These are phyloP conservation scores for Cytospora paraplurivora DNA, from an alignment of 2,329 filamentous ascomycete species.

Conservation along the genomic window DNA sequence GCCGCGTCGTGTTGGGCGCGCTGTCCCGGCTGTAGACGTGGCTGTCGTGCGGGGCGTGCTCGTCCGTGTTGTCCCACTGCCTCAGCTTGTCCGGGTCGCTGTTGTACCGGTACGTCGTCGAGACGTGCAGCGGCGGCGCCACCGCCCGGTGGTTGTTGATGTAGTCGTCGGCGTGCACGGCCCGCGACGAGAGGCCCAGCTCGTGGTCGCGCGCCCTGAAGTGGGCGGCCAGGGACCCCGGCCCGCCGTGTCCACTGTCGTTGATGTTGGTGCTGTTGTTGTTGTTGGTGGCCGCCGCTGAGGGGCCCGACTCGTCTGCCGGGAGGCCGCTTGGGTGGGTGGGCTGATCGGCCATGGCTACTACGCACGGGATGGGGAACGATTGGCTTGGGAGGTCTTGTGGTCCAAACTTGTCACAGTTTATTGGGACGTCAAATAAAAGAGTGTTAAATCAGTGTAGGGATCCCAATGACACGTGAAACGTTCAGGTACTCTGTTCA, in stretches of 20 bases:
- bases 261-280: neutral
- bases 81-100: conserved; percentile 67
- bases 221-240: conserved; percentile 35
- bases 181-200: conserved; percentile 66
- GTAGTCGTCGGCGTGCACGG: conserved; percentile 81
- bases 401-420: no score
- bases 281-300: neutral
- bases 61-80: conserved; percentile 53
- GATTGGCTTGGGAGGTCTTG: no score
- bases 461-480: neutral
- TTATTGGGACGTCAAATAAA: no score
- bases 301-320: conserved; percentile 19
- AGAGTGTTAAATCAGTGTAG: no score
- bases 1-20: conserved; percentile 77
- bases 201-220: conserved; percentile 36
- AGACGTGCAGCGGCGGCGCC: conserved; percentile 85
- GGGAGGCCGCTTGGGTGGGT: conserved; percentile 17
- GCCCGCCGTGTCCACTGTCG: conserved; percentile 24
- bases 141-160: conserved; percentile 76
- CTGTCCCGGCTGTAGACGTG: conserved; percentile 84
- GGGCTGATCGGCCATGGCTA: conserved; percentile 11
- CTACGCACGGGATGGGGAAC: neutral
- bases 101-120: conserved; percentile 86
- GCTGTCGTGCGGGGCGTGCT: conserved; percentile 55
- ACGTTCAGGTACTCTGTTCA: no score